phyloP scores from a whole-genome alignment of 2,329 filamentous ascomycete species.

The Botrytis tulipae region DNA sequence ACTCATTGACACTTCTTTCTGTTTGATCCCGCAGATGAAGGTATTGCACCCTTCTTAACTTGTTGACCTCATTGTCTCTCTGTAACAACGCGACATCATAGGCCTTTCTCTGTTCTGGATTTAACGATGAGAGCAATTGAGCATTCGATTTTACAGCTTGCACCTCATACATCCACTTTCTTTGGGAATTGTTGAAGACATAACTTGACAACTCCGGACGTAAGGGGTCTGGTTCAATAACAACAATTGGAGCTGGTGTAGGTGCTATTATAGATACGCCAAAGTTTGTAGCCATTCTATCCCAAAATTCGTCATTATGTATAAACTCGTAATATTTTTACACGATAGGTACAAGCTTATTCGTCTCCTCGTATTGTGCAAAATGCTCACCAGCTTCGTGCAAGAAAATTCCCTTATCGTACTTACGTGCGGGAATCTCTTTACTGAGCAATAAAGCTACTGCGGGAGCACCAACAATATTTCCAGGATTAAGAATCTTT shows the following conservation, averaged over 20 bases:
- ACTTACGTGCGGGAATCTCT: conserved; percentile 6
- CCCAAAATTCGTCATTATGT: not conserved
- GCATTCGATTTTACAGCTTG: not conserved
- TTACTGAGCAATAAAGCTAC: not conserved
- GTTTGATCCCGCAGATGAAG: not conserved
- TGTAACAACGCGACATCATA: not conserved
- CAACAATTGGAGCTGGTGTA: conserved; percentile 1
- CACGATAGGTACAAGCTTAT: not conserved
- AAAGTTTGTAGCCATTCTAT: not conserved
- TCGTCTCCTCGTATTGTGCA: not conserved
- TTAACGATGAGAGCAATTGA: not conserved
- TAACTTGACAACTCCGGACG: not conserved
- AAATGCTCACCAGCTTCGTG: conserved; percentile 5
- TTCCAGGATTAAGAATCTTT: not conserved
- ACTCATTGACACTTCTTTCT: not conserved
- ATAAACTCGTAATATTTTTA: conserved; percentile 3
- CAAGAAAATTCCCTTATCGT: conserved; percentile 10
- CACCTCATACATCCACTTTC: not conserved
- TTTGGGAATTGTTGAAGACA: conserved; percentile 7
- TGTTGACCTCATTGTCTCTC: not conserved
- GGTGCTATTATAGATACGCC: not conserved
- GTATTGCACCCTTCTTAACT: not conserved
- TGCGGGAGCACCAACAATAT: not conserved
- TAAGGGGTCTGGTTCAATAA: not conserved
- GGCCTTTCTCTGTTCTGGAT: not conserved